Evolutionary conservation across 148 eudicot species (phyloP).

Genomic region (Linanthus parryae): DNA sequence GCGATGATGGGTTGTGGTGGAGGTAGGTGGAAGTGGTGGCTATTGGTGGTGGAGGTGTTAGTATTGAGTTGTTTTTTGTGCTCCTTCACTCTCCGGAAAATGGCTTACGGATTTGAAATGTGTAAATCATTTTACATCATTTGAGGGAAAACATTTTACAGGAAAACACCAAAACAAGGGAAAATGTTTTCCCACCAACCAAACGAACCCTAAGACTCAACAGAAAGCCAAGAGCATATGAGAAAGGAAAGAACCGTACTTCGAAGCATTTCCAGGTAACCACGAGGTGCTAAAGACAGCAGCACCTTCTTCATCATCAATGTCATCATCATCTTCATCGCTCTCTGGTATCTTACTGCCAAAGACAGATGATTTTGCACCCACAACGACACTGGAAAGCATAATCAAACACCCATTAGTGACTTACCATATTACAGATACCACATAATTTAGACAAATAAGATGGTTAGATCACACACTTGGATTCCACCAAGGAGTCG

Average conservation of each 20-base stretch:
- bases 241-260: conserved; percentile 28
- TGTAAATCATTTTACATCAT: neutral
- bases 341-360: conserved; percentile 33
- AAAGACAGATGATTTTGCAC: conserved; percentile 47
- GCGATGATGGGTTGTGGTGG: no score
- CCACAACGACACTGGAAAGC: conserved; percentile 65
- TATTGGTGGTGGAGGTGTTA: no score
- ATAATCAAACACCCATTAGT: conserved; percentile 7
- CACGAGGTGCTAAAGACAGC: conserved; percentile 58
- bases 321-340: conserved; percentile 45
- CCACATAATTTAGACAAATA: neutral
- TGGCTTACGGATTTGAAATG: neutral
- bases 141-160: neutral
- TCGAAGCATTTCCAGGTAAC: conserved; percentile 56
- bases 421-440: neutral
- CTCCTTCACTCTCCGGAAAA: neutral
- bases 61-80: neutral
- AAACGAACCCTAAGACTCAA: neutral
- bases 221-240: conserved; percentile 6
- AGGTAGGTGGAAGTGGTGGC: no score
- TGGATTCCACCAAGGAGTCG: conserved; percentile 55
- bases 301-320: conserved; percentile 38
- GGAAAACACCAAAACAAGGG: neutral
- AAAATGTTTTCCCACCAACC: neutral
- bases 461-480: conserved; percentile 42